Conservation (phyloP, 495 filamentous ascomycete genomes). For the Lepidopterella palustris region DNA sequence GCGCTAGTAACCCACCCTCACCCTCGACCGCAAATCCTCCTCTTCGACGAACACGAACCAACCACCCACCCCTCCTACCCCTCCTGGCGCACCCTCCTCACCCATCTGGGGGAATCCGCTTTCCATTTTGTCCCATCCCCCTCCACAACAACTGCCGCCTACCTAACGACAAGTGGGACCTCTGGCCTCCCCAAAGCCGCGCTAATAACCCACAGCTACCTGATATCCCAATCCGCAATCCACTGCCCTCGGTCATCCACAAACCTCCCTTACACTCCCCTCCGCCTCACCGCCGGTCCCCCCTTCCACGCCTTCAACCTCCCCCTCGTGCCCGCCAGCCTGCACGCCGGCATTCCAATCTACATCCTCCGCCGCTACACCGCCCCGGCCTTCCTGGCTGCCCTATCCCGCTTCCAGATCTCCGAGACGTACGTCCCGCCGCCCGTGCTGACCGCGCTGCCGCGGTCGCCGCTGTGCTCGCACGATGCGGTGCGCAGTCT, state of each 20-base stretch:
- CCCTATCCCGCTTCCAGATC: neutral
- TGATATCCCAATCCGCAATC: neutral
- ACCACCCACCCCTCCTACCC: neutral
- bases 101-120: neutral
- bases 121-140: neutral
- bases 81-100: neutral
- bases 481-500: neutral
- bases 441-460: neutral
- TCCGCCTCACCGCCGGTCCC: neutral
- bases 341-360: neutral
- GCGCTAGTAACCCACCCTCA: neutral
- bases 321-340: neutral
- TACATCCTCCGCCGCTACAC: neutral
- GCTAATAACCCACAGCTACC: neutral
- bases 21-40: neutral
- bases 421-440: neutral
- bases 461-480: neutral
- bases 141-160: neutral
- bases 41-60: neutral
- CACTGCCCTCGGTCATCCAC: neutral
- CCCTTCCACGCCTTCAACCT: neutral
- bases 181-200: neutral
- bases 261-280: neutral
- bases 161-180: neutral
- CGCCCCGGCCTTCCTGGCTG: neutral